Evolutionary conservation across 106 monocot genomes (phyloP).

Genomic region (Posidonia australis): DNA sequence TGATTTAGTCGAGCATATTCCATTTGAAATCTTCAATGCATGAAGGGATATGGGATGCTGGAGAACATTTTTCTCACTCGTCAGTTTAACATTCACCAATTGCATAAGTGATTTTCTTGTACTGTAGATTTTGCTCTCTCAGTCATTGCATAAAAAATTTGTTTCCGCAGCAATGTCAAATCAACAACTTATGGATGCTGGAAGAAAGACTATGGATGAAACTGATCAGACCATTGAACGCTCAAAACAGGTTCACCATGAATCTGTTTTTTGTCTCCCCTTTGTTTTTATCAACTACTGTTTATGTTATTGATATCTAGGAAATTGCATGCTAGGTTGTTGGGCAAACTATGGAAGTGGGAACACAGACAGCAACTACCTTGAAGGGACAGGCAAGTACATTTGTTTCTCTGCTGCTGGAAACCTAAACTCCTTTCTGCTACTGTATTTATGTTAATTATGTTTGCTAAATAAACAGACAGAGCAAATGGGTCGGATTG

Average conservation of each 20-base stretch:
- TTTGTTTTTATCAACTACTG: not conserved
- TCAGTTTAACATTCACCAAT: no score
- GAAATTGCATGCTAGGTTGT: slow-evolving; percentile 55
- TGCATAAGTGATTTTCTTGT: not conserved
- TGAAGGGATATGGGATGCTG: no score
- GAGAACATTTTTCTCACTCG: no score
- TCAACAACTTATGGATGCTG: slow-evolving; percentile 69
- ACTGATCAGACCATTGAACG: slow-evolving; percentile 93
- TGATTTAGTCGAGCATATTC: no score
- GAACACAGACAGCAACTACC: slow-evolving; percentile 71
- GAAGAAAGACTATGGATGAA: slow-evolving; percentile 77
- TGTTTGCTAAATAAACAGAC: slow-evolving; percentile 37
- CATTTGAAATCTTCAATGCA: no score
- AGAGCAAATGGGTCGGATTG: slow-evolving; percentile 90
- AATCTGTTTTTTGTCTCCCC: not conserved
- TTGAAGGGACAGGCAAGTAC: slow-evolving; percentile 75
- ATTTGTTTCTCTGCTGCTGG: not conserved
- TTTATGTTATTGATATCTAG: not conserved
- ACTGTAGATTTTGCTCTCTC: not conserved
- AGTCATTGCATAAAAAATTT: not conserved
- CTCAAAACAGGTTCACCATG: slow-evolving; percentile 54
- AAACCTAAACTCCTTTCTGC: not conserved
- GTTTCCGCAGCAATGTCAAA: slow-evolving; percentile 71
- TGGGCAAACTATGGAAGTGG: slow-evolving; percentile 90
- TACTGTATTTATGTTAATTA: not conserved